Evolutionary conservation across 331 rosid genomes (phyloP).

Genomic region (Stylosanthes scabra): DNA sequence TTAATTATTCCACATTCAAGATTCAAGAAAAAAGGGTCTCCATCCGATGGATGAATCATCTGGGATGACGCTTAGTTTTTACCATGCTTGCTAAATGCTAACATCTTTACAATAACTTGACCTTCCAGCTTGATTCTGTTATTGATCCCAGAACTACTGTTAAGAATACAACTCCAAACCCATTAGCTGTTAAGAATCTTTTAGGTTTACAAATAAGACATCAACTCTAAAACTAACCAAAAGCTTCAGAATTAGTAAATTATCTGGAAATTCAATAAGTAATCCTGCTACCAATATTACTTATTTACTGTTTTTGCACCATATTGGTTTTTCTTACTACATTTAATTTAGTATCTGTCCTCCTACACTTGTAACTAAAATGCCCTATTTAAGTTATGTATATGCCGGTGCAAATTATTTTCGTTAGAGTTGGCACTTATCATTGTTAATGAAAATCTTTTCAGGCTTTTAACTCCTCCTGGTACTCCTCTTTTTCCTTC

Average conservation of each 20-base stretch:
- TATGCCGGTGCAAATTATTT: not conserved
- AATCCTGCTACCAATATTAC: slow-evolving; percentile 2
- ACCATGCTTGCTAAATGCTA: no score
- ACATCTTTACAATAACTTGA: slow-evolving; percentile 1
- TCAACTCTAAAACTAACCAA: slow-evolving; percentile 4
- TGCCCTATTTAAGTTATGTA: slow-evolving; percentile 15
- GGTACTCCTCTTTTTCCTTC: no score
- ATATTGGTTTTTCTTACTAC: slow-evolving; percentile 21
- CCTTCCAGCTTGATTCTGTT: slow-evolving; percentile 9
- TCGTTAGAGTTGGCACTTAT: slow-evolving; percentile 37
- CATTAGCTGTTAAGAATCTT: slow-evolving; percentile 5
- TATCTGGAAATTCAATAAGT: slow-evolving; percentile 1
- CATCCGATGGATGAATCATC: not conserved
- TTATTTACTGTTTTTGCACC: slow-evolving; percentile 6
- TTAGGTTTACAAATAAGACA: slow-evolving; percentile 20
- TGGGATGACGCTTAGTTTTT: no score
- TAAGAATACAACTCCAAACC: slow-evolving; percentile 14
- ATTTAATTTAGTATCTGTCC: slow-evolving; percentile 15
- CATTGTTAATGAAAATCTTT: no score
- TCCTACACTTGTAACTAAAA: slow-evolving; percentile 11
- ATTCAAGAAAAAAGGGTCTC: slow-evolving; percentile 13
- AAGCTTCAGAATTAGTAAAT: not conserved
- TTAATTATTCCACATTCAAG: slow-evolving; percentile 22
- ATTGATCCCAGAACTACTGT: not conserved
- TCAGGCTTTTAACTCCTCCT: no score